Percentiles rank a stretch among this genome's conserved stretches.
These are phyloP conservation scores for Cercospora sp. DNA, from an alignment of 2,329 filamentous ascomycete genomes.

Conservation along the genomic window DNA sequence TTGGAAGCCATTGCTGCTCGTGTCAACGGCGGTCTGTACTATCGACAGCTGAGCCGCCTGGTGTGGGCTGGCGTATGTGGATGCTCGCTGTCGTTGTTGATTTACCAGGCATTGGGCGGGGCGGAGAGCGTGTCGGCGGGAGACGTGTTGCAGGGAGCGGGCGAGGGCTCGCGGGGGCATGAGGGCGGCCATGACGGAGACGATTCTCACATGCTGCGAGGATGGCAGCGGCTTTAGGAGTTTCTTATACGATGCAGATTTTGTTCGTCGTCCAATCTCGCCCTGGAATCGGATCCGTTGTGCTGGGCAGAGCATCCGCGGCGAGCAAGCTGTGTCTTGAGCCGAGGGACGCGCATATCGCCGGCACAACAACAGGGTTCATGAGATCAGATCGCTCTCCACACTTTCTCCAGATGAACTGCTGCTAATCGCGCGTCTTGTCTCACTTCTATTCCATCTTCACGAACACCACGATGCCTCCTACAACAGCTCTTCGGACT, in stretches of 20 bases:
- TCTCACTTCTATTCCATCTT: conserved; percentile 12
- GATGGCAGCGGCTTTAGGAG: conserved; percentile 7
- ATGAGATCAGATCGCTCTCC: conserved; percentile 3
- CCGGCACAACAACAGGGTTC: not conserved
- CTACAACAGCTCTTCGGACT: conserved; percentile 28
- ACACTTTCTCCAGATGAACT: conserved; percentile 9
- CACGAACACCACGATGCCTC: conserved; percentile 24
- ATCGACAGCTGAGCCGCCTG: conserved; percentile 82
- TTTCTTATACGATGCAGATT: not conserved
- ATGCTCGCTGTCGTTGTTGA: conserved; percentile 50
- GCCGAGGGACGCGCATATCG: conserved; percentile 6
- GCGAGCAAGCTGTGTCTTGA: conserved; percentile 4
- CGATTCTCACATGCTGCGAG: conserved; percentile 11
- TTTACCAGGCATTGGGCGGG: conserved; percentile 20
- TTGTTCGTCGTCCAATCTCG: not conserved
- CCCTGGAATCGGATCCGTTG: not conserved
- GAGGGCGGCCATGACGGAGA: conserved; percentile 21
- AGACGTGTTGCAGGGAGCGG: conserved; percentile 23
- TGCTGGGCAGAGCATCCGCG: not conserved
- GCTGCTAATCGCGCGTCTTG: conserved; percentile 1
- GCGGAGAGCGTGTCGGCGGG: conserved; percentile 16
- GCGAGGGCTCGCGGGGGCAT: conserved; percentile 18
- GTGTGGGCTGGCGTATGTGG: conserved; percentile 76
- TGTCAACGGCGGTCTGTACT: conserved; percentile 73
- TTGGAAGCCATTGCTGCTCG: conserved; percentile 72